Conservation (phyloP, 495 filamentous ascomycete genomes). For the Tuber microsphaerosporum region DNA sequence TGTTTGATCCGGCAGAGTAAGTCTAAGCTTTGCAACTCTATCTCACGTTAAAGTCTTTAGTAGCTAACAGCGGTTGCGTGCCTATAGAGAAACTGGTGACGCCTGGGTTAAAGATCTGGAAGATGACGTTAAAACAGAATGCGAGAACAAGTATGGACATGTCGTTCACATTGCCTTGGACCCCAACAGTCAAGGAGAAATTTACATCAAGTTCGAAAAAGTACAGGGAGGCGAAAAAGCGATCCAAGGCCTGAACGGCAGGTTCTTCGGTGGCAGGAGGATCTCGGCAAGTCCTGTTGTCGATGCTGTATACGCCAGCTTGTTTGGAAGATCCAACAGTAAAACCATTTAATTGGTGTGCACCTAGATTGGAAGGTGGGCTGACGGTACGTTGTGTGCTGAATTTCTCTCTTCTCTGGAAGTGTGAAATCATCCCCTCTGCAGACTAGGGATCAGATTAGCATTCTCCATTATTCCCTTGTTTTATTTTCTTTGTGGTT, state of each 20-base stretch:
- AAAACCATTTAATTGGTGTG: slow-evolving; percentile 26
- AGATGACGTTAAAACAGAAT: slow-evolving; percentile 88
- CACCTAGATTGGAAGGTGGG: background rate
- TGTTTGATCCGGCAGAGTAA: slow-evolving; percentile 90
- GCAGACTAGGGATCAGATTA: background rate
- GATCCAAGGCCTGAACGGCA: slow-evolving; percentile 92
- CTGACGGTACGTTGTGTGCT: slow-evolving; percentile 3
- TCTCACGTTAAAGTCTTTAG: background rate
- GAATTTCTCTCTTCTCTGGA: slow-evolving; percentile 4
- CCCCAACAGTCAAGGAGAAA: slow-evolving; percentile 86
- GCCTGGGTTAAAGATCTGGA: slow-evolving; percentile 88
- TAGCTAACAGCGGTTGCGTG: slow-evolving; percentile 45
- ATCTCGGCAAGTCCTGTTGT: slow-evolving; percentile 93
- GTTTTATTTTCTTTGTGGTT: background rate
- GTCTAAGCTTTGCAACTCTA: slow-evolving; percentile 42
- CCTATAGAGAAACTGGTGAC: slow-evolving; percentile 71
- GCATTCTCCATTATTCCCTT: background rate
- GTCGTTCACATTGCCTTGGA: slow-evolving; percentile 97
- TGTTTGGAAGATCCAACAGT: slow-evolving; percentile 75
- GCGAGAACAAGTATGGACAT: slow-evolving; percentile 91
- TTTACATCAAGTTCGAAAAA: slow-evolving; percentile 96
- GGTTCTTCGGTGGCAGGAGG: slow-evolving; percentile 83
- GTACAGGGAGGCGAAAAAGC: slow-evolving; percentile 93
- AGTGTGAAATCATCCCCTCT: background rate
- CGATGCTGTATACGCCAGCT: slow-evolving; percentile 94